Conservation (phyloP, 1,284 basidiomycete genomes). For the Tylopilus sp. region DNA sequence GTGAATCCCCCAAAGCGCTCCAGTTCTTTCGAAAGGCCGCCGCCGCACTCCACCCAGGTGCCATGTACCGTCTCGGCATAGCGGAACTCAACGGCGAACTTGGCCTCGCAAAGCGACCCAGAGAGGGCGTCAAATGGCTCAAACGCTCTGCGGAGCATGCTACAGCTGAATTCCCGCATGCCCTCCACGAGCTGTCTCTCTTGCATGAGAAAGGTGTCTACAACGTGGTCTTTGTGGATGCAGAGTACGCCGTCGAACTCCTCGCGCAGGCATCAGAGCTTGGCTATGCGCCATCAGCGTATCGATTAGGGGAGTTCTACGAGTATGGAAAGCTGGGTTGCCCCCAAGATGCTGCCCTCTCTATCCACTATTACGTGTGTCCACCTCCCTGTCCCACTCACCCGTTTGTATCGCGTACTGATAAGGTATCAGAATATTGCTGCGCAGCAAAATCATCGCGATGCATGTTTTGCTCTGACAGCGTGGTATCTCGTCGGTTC, state of each 20-base stretch:
- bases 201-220: conserved; percentile 95
- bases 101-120: conserved; percentile 80
- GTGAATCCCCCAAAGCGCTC: conserved; percentile 89
- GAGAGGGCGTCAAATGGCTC: conserved; percentile 98
- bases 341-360: conserved; percentile 94
- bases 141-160: conserved; percentile 95
- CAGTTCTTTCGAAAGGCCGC: conserved; percentile 95
- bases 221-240: conserved; percentile 95
- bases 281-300: conserved; percentile 94
- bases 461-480: conserved; percentile 96
- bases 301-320: conserved; percentile 96
- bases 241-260: conserved; percentile 92
- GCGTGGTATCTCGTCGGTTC: conserved; percentile 99
- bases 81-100: conserved; percentile 97
- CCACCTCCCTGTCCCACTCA: not conserved
- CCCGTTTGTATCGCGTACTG: conserved; percentile 6
- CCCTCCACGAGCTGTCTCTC: conserved; percentile 91
- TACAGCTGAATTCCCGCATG: conserved; percentile 93
- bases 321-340: conserved; percentile 99
- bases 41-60: conserved; percentile 87
- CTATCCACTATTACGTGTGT: conserved; percentile 97
- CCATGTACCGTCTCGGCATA: conserved; percentile 95
- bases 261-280: conserved; percentile 94
- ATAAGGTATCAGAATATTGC: conserved; percentile 77
- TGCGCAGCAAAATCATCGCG: conserved; percentile 94